phyloP scores from a whole-genome alignment of 1,284 basidiomycete species.

The Wolfiporia cocos region DNA sequence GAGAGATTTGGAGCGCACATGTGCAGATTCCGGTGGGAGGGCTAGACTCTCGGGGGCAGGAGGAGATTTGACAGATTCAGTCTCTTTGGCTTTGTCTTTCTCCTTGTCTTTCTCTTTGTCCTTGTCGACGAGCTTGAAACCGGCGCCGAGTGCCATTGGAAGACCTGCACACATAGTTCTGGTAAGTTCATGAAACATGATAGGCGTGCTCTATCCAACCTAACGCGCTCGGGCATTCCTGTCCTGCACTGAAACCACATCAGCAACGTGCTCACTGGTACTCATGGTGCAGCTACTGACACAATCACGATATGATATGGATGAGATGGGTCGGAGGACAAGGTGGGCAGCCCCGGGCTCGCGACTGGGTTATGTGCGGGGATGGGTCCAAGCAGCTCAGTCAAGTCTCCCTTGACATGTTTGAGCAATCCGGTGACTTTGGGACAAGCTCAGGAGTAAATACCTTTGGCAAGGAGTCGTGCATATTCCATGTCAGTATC shows the following conservation, averaged over 20 bases:
- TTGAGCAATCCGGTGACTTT: neutral
- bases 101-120: slow-evolving; percentile 13
- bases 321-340: slow-evolving; percentile 50
- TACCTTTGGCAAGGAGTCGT: slow-evolving; percentile 70
- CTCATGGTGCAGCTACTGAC: slow-evolving; percentile 33
- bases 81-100: slow-evolving; percentile 7
- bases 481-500: slow-evolving; percentile 71
- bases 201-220: slow-evolving; percentile 30
- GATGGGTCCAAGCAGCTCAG: slow-evolving; percentile 67
- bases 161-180: slow-evolving; percentile 46
- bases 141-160: slow-evolving; percentile 72
- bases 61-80: neutral
- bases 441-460: slow-evolving; percentile 1
- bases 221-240: slow-evolving; percentile 74
- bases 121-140: slow-evolving; percentile 50
- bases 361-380: slow-evolving; percentile 38
- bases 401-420: slow-evolving; percentile 58
- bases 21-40: neutral
- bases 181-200: neutral
- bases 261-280: slow-evolving; percentile 7
- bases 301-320: slow-evolving; percentile 80
- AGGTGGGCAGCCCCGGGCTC: slow-evolving; percentile 35
- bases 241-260: slow-evolving; percentile 55
- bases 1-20: slow-evolving; percentile 1
- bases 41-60: neutral